Conservation (phyloP, 2,329 filamentous ascomycete genomes). For the Aspergillus sp. region DNA sequence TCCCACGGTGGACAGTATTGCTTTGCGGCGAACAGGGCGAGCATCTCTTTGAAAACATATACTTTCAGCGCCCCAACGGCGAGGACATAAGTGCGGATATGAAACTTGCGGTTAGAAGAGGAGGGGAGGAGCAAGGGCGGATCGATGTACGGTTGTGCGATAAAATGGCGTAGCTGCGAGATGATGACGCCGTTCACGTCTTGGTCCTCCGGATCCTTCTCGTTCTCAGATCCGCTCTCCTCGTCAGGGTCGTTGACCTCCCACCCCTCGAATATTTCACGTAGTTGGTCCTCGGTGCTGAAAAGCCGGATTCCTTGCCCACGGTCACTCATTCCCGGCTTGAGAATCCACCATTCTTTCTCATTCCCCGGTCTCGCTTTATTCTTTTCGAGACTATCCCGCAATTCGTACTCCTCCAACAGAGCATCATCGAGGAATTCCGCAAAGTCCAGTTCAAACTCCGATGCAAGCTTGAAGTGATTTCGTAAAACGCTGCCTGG, state of each 20-base stretch:
- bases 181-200: slow-evolving; percentile 57
- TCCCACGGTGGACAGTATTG: slow-evolving; percentile 57
- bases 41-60: slow-evolving; percentile 82
- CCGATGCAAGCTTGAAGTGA: slow-evolving; percentile 68
- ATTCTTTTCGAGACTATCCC: slow-evolving; percentile 67
- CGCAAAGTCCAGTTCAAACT: slow-evolving; percentile 91
- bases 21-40: slow-evolving; percentile 78
- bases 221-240: slow-evolving; percentile 35
- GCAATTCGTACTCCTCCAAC: slow-evolving; percentile 78
- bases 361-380: slow-evolving; percentile 51
- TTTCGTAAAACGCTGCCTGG: slow-evolving; percentile 58
- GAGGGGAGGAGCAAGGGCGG: slow-evolving; percentile 65
- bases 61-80: slow-evolving; percentile 68
- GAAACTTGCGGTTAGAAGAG: slow-evolving; percentile 70
- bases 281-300: slow-evolving; percentile 72
- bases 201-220: slow-evolving; percentile 17
- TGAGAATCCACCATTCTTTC: slow-evolving; percentile 92
- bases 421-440: slow-evolving; percentile 94
- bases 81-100: slow-evolving; percentile 85
- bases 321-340: slow-evolving; percentile 94
- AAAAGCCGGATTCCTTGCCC: slow-evolving; percentile 91
- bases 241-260: slow-evolving; percentile 57
- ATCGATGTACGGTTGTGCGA: slow-evolving; percentile 90
- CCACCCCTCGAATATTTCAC: slow-evolving; percentile 83
- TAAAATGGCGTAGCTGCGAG: slow-evolving; percentile 88